phyloP scores from a whole-genome alignment of 2,329 filamentous ascomycete species.

The Lomentospora prolificans region DNA sequence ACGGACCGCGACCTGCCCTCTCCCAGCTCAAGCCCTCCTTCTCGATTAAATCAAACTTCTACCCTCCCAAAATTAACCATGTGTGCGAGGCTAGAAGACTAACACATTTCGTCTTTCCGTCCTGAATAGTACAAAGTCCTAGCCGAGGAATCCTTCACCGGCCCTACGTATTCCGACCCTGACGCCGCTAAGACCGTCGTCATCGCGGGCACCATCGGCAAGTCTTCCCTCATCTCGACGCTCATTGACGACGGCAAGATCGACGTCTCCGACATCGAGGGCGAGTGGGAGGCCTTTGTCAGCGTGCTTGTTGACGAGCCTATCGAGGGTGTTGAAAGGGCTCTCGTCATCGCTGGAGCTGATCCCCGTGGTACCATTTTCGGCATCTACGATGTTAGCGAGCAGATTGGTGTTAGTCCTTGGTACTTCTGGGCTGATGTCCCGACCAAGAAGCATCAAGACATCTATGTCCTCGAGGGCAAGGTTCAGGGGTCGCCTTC shows the following conservation, averaged over 20 bases:
- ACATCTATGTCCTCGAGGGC: slow-evolving; percentile 44
- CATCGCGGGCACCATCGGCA: slow-evolving; percentile 56
- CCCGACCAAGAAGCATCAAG: slow-evolving; percentile 35
- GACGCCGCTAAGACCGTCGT: slow-evolving; percentile 42
- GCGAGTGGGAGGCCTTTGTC: slow-evolving; percentile 49
- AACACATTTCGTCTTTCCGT: not conserved
- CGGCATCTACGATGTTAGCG: slow-evolving; percentile 48
- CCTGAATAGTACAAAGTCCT: slow-evolving; percentile 14
- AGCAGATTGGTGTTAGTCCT: slow-evolving; percentile 57
- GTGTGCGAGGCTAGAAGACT: not conserved
- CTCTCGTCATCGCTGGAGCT: slow-evolving; percentile 46
- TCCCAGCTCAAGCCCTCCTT: not conserved
- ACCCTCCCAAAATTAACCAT: too few species aligned
- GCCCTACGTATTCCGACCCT: slow-evolving; percentile 32
- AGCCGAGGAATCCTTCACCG: slow-evolving; percentile 18
- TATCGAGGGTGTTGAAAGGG: slow-evolving; percentile 31
- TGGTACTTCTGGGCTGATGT: slow-evolving; percentile 63
- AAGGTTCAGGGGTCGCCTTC: slow-evolving; percentile 50
- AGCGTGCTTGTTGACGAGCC: slow-evolving; percentile 38
- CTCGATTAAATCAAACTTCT: not conserved
- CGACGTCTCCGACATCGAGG: slow-evolving; percentile 33
- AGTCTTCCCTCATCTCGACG: slow-evolving; percentile 50
- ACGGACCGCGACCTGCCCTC: not conserved
- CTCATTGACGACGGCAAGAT: slow-evolving; percentile 36
- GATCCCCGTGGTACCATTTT: slow-evolving; percentile 51